phyloP scores from a whole-genome alignment of 140 eudicot species.

The Stevia rebaudiana region DNA sequence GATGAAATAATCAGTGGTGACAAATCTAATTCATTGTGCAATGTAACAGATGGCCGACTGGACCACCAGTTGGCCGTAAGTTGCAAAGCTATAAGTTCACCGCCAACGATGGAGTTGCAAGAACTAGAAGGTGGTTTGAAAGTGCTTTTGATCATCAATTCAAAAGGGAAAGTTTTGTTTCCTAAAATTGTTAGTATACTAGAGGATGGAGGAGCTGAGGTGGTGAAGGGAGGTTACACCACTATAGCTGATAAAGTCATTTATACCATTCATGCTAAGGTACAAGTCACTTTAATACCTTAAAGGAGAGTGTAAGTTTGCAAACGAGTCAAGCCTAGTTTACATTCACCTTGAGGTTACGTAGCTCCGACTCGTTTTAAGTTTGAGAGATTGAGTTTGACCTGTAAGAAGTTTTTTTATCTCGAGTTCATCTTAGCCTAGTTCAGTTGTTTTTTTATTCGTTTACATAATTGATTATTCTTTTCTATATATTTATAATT shows the following conservation, averaged over 20 bases:
- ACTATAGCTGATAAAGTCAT: slow-evolving; percentile 21
- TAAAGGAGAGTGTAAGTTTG: background rate
- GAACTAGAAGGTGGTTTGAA: slow-evolving; percentile 24
- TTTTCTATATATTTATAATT: too few relatives aligned
- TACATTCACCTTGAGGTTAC: too few relatives aligned
- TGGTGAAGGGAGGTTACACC: slow-evolving; percentile 21
- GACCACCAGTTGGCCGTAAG: background rate
- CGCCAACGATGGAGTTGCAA: slow-evolving; percentile 17
- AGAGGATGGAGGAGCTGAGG: slow-evolving; percentile 34
- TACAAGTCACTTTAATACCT: background rate
- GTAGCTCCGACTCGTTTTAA: too few relatives aligned
- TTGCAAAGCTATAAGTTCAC: background rate
- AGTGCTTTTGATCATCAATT: slow-evolving; percentile 9
- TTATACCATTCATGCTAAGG: slow-evolving; percentile 35
- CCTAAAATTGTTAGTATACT: slow-evolving; percentile 11
- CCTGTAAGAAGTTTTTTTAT: too few relatives aligned
- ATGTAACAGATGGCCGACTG: background rate
- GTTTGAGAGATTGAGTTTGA: too few relatives aligned
- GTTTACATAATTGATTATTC: too few relatives aligned
- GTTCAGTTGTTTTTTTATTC: too few relatives aligned
- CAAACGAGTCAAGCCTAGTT: too few relatives aligned
- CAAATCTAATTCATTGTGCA: background rate
- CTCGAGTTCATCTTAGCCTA: too few relatives aligned
- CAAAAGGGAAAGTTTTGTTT: background rate
- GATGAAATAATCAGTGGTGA: background rate